Percentiles rank a stretch among this genome's conserved stretches.
Evolutionary conservation across 176 grass and related monocot genomes (phyloP).

Genomic region (Cenchrus purpureus): DNA sequence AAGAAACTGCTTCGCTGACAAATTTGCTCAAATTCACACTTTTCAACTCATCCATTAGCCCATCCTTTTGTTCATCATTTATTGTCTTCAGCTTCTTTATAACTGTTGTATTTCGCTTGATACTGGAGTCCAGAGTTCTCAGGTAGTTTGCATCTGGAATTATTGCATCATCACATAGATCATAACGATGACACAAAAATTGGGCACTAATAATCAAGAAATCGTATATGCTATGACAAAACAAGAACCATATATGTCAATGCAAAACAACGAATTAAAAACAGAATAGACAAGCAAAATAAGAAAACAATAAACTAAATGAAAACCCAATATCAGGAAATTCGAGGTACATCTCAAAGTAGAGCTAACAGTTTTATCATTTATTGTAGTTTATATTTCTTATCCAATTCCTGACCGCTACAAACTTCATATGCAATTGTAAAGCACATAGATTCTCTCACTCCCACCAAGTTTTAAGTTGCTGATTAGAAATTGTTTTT

Average conservation of each 20-base stretch:
- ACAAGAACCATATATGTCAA: slow-evolving; percentile 1
- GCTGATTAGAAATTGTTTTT: slow-evolving; percentile 12
- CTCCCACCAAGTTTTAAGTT: not conserved
- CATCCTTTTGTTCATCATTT: slow-evolving; percentile 88
- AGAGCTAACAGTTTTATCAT: not conserved
- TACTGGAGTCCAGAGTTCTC: slow-evolving; percentile 95
- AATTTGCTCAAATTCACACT: slow-evolving; percentile 99
- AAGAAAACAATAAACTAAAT: slow-evolving; percentile 10
- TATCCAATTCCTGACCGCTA: not conserved
- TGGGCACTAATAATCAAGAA: not conserved
- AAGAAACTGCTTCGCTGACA: slow-evolving; percentile 96
- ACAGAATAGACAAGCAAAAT: not conserved
- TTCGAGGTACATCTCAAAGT: slow-evolving; percentile 19
- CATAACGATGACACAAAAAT: slow-evolving; percentile 24
- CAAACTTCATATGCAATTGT: not conserved
- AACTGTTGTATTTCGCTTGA: slow-evolving; percentile 86
- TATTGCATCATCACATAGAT: slow-evolving; percentile 39
- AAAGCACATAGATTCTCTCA: slow-evolving; percentile 1
- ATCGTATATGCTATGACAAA: slow-evolving; percentile 12
- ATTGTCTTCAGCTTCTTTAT: slow-evolving; percentile 98
- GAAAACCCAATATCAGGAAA: slow-evolving; percentile 25
- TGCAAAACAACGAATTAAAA: slow-evolving; percentile 33
- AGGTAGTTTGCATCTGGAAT: slow-evolving; percentile 85
- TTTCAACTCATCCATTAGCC: slow-evolving; percentile 92
- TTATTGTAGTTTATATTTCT: slow-evolving; percentile 6